A percentile compares a stretch with the other conserved stretches of the same genome.
These are phyloP conservation scores for Ceratocystis papillata DNA, from an alignment of 2,329 filamentous ascomycete genomes.

Conservation along the genomic window DNA sequence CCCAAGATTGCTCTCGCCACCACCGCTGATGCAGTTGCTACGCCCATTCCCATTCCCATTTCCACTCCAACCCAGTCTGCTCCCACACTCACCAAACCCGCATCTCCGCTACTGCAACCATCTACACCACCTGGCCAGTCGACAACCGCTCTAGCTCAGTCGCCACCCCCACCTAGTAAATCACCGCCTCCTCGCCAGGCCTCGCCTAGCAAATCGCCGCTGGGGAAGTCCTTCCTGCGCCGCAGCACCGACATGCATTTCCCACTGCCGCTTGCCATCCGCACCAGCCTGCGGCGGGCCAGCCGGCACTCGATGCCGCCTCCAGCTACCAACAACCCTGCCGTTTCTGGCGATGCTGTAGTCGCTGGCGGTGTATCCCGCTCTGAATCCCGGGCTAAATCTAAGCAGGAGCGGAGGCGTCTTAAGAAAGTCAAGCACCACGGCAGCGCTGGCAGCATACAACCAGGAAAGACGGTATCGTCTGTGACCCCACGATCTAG, in stretches of 20 bases:
- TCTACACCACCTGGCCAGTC: neutral
- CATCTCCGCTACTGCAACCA: neutral
- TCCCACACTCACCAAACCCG: neutral
- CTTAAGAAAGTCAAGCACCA: neutral
- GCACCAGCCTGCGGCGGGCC: neutral
- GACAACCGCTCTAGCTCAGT: neutral
- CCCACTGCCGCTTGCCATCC: conserved; percentile 11
- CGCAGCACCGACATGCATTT: conserved; percentile 21
- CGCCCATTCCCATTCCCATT: neutral
- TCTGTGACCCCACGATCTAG: neutral
- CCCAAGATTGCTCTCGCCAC: neutral
- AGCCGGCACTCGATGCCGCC: conserved; percentile 5
- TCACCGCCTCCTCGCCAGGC: neutral
- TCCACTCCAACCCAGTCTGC: neutral
- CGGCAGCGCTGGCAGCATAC: neutral
- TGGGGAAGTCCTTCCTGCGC: conserved; percentile 5
- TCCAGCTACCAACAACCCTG: neutral
- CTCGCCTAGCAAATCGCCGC: neutral
- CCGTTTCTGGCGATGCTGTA: neutral
- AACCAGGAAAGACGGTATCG: neutral
- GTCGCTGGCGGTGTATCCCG: neutral
- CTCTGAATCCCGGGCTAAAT: neutral
- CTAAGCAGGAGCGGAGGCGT: neutral
- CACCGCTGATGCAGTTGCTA: neutral
- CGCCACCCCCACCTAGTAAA: neutral